Evolutionary conservation across 345 rosid genomes (phyloP), one percentile per base, ranked within the genome.

Genomic region (Salix purpurea): DNA sequence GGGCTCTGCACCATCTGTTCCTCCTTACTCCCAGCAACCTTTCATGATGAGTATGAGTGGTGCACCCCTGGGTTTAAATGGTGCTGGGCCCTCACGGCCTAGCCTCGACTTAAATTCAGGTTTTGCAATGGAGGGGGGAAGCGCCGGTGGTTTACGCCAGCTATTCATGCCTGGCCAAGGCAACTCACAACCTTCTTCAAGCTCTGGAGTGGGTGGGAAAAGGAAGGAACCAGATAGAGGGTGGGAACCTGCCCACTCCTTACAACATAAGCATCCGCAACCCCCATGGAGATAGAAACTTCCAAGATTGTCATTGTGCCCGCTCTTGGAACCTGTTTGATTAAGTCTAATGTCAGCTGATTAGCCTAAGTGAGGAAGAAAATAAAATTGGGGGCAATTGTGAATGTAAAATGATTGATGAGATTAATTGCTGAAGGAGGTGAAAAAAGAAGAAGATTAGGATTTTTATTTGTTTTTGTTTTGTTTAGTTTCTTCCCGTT

Each of bases 201-300:
- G 91, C 82, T 86, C 93, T 24, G 88, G 89, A 65, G 77, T 83
- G n/a, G 92, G 90, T 48, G 90, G 81, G 37, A 96, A 92, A 79
- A 87, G 97, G 80, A 93, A 92, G 87, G 96, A 92, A 80, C 97
- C 95, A 0, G 98, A 96, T 65, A 70, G 89, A 24, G 91, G 92
- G 26, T 88, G 96, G 96, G 98, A 93, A 28, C 69, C 74, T 12
- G 6, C 62, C 9, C 85, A 61, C 83, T 72, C 86, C 0, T 67
- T 85, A 46, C 83, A 76, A 56, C 79, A 79, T 72, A 84, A 86
- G 76, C 87, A 85, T 77, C 90, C 82, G 76, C 96, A 81, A 58
- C 89, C 89, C 79, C 97, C 94, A 54, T 88, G 99, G 98, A 93
- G 90, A 77, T 88, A 77, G 84, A 28, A 54, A 72, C 34, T 32